phyloP scores from a whole-genome alignment of 2,329 filamentous ascomycete genomes.

The Pyrenochaeta sp. region DNA sequence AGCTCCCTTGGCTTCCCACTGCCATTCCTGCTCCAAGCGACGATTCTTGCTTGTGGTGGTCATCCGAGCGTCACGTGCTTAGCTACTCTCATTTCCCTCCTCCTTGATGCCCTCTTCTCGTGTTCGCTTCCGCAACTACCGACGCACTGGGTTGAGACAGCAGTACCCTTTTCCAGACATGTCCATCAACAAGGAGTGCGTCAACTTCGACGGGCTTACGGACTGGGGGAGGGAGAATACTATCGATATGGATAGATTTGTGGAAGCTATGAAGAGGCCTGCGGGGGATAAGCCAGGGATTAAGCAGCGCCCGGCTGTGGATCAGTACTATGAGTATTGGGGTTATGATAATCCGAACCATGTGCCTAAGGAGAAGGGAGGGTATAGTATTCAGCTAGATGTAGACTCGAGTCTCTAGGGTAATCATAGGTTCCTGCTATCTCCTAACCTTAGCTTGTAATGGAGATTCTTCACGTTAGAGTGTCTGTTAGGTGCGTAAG shows the following conservation, averaged over 20 bases:
- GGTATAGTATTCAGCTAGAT: not conserved
- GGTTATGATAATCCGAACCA: constrained; percentile 27
- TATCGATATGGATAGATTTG: constrained; percentile 28
- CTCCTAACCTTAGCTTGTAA: too few relatives aligned
- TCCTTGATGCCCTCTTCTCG: too few relatives aligned
- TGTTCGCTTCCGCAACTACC: too few relatives aligned
- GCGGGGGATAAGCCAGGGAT: constrained; percentile 12
- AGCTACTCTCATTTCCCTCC: too few relatives aligned
- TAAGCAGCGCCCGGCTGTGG: constrained; percentile 22
- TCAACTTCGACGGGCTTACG: constrained; percentile 23
- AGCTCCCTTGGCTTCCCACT: too few relatives aligned
- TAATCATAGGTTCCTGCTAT: too few relatives aligned
- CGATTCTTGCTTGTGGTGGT: too few relatives aligned
- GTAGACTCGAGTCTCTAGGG: too few relatives aligned
- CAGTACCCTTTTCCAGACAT: constrained; percentile 14
- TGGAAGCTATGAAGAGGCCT: constrained; percentile 22
- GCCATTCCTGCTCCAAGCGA: too few relatives aligned
- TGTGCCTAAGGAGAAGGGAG: constrained; percentile 17
- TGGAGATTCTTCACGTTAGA: too few relatives aligned
- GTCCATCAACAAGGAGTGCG: constrained; percentile 25
- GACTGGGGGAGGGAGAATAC: constrained; percentile 22
- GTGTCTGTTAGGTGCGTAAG: too few relatives aligned
- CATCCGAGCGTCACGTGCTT: too few relatives aligned
- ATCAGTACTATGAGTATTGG: constrained; percentile 28
- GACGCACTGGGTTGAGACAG: not conserved